phyloP scores from a whole-genome alignment of 768 basidiomycete genomes.

The Rhizopogon sp. region DNA sequence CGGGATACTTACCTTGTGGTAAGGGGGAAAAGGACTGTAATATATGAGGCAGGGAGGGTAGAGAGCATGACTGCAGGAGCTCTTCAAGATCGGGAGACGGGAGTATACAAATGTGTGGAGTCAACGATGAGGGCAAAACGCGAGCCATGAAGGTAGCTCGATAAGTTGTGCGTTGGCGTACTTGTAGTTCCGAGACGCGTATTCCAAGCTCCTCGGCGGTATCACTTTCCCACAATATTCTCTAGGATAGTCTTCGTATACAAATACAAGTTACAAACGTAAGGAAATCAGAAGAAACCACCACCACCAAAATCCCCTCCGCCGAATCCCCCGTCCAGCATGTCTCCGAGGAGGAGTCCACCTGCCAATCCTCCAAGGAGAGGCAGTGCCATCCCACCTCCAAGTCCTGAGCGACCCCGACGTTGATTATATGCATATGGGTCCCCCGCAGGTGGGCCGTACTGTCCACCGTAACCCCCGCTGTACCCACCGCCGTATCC shows the following conservation, averaged over 20 bases:
- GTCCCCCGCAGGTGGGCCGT: slow-evolving; percentile 1
- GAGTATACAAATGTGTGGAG: slow-evolving; percentile 75
- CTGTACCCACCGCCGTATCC: slow-evolving; percentile 19
- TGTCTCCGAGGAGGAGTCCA: slow-evolving; percentile 44
- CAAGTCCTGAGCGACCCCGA: slow-evolving; percentile 8
- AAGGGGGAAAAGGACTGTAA: slow-evolving; percentile 84
- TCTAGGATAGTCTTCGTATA: background rate
- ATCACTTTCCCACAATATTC: background rate
- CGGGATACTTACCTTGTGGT: slow-evolving; percentile 56
- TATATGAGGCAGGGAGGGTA: slow-evolving; percentile 69
- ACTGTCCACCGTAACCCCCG: background rate
- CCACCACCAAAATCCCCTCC: slow-evolving; percentile 16
- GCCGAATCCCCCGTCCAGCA: slow-evolving; percentile 33
- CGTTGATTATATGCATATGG: slow-evolving; percentile 10
- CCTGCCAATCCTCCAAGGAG: slow-evolving; percentile 44
- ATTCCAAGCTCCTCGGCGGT: background rate
- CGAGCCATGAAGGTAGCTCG: slow-evolving; percentile 35
- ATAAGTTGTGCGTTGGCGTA: background rate
- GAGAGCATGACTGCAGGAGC: slow-evolving; percentile 49
- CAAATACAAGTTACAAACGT: no score
- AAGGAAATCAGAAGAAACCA: slow-evolving; percentile 10
- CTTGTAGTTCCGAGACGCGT: background rate
- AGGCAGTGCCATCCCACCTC: slow-evolving; percentile 34
- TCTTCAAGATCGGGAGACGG: slow-evolving; percentile 66
- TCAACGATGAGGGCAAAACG: slow-evolving; percentile 65